Evolutionary conservation across 495 filamentous ascomycete genomes (phyloP).

Genomic region (Cudoniella acicularis): DNA sequence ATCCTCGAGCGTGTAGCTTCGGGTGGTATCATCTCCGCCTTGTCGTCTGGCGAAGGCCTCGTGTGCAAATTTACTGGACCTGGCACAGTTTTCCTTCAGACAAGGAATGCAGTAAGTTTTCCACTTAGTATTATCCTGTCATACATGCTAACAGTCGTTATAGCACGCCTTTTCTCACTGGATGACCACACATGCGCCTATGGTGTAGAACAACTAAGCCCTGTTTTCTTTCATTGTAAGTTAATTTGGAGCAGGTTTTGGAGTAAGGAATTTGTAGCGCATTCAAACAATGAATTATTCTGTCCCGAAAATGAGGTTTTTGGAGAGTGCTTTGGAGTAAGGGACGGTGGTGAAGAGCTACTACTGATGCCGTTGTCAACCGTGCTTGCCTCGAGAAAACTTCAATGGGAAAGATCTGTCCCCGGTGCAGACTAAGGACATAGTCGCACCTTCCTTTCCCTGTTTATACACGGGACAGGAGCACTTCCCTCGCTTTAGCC

Average conservation of each 20-base stretch:
- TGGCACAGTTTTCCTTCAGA: slow-evolving; percentile 91
- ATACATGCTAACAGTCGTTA: not conserved
- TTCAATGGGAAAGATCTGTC: no score
- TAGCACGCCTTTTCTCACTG: slow-evolving; percentile 23
- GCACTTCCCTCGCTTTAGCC: not conserved
- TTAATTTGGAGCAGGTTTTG: not conserved
- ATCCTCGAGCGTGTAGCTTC: slow-evolving; percentile 82
- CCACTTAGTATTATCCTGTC: not conserved
- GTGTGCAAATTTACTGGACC: slow-evolving; percentile 94
- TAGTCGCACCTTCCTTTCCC: not conserved
- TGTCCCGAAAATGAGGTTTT: no score
- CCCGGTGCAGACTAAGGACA: not conserved
- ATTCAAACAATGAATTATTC: no score
- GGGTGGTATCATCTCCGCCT: slow-evolving; percentile 79
- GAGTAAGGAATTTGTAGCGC: slow-evolving; percentile 1
- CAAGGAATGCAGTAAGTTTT: slow-evolving; percentile 68
- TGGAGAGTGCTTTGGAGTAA: no score
- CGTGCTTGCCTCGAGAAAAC: no score
- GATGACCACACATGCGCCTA: slow-evolving; percentile 19
- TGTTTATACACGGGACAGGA: not conserved
- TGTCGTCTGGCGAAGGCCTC: slow-evolving; percentile 78
- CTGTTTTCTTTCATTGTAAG: not conserved
- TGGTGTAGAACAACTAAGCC: slow-evolving; percentile 4
- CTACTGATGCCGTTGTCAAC: no score
- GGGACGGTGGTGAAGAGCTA: no score